Evolutionary conservation across 2,329 filamentous ascomycete genomes (phyloP).

Genomic region (Diaporthe sp.): DNA sequence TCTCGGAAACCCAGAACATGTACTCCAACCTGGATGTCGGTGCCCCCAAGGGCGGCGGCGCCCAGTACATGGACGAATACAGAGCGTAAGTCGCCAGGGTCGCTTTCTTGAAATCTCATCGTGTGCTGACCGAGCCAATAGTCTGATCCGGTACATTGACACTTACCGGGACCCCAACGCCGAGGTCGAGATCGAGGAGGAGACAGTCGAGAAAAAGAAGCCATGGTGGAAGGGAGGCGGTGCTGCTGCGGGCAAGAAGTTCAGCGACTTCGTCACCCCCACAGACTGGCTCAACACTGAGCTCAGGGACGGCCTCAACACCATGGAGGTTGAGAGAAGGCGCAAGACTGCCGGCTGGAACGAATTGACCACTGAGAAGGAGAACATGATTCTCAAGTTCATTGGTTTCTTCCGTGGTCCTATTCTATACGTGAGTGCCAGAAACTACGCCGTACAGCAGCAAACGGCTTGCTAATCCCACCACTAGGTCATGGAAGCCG

Average conservation of each 20-base stretch:
- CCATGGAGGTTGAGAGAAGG: constrained; percentile 70
- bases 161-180: constrained; percentile 52
- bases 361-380: constrained; percentile 80
- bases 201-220: constrained; percentile 45
- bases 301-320: constrained; percentile 72
- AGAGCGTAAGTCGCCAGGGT: constrained; percentile 45
- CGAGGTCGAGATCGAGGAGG: constrained; percentile 47
- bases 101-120: neutral
- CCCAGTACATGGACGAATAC: constrained; percentile 51
- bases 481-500: constrained; percentile 75
- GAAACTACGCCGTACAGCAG: constrained; percentile 44
- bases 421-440: constrained; percentile 78
- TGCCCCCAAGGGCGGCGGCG: constrained; percentile 45
- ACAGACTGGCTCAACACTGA: constrained; percentile 79
- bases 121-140: neutral
- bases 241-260: constrained; percentile 45
- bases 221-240: constrained; percentile 53
- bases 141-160: constrained; percentile 50
- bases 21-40: constrained; percentile 39
- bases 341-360: constrained; percentile 78
- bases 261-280: constrained; percentile 61
- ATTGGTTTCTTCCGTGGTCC: constrained; percentile 81
- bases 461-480: constrained; percentile 37
- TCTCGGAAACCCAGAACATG: constrained; percentile 46
- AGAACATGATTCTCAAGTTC: constrained; percentile 81